These are phyloP conservation scores for Aspergillus indologenus DNA, from an alignment of 495 filamentous ascomycete species.

Conservation along the genomic window DNA sequence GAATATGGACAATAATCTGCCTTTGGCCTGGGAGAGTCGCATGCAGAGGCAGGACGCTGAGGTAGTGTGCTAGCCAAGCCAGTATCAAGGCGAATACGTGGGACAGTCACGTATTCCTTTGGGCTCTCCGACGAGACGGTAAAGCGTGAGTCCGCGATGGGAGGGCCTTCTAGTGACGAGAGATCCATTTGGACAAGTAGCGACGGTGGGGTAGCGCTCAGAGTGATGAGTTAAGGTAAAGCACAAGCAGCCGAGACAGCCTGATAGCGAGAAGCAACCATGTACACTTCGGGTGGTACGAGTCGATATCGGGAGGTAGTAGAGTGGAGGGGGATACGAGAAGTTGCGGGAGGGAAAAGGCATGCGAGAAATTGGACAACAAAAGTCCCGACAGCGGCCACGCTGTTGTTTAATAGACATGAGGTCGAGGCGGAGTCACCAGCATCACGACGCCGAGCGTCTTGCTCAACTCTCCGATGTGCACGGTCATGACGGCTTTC, in stretches of 20 bases:
- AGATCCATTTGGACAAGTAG: conserved; percentile 28
- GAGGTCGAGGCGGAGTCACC: not conserved
- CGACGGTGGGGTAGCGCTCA: not conserved
- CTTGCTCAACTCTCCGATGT: not conserved
- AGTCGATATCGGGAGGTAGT: not conserved
- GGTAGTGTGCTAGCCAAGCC: conserved; percentile 6
- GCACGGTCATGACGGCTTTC: not conserved
- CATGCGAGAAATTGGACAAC: not conserved
- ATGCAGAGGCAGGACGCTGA: conserved; percentile 21
- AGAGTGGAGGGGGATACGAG: too few species aligned
- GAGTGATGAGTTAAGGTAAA: not conserved
- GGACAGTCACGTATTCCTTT: not conserved
- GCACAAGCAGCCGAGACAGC: not conserved
- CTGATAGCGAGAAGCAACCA: not conserved
- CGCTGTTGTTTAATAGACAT: not conserved
- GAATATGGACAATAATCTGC: conserved; percentile 4
- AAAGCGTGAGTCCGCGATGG: conserved; percentile 23
- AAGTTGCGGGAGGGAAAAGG: too few species aligned
- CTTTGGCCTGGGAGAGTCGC: conserved; percentile 1
- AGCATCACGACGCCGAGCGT: not conserved
- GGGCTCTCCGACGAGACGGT: not conserved
- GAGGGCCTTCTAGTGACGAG: conserved; percentile 40
- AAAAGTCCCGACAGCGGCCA: not conserved
- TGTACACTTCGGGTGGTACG: not conserved
- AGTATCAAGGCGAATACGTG: conserved; percentile 13